Base-by-base conservation (phyloP, 2,329 filamentous ascomycete genomes). In the Sporothrix humicola region DNA sequence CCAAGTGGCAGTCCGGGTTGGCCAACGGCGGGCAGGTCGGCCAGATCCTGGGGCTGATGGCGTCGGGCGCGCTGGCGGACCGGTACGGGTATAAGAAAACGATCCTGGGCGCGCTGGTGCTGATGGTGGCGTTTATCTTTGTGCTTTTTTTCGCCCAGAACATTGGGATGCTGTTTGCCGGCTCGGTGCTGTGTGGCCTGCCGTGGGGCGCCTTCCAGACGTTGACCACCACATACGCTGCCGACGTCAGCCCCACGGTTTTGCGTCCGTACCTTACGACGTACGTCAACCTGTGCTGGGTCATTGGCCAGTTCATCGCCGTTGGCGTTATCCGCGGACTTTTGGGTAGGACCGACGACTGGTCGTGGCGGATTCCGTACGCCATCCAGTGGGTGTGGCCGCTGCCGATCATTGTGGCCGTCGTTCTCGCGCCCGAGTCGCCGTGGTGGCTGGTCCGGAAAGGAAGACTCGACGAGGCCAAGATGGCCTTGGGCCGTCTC, bases 1-100 rank as follows among this genome's bases (percentile, higher is more conserved):
- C 84, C 0, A 76, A 82, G 0, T 89, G 87, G 87, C 86, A 88
- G 76, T 82, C 85, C 1, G 85, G 82, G 0, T 78, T 89, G 0
- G 79, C 80, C 26, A 78, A 77, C 73, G 74, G 74, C 71, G 59
- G 83, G 0, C 78, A 81, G 15, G 82, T 85, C 7, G 87, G 87
- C 3, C 81, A 83, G 12, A 85, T 89, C 26, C 72, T 88, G 2
- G 87, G 87, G 0, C 80, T 85, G 2, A 79, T 86, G 13, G 73
- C 86, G 26, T 86, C 84, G 73, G 87, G 87, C 3, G 81, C 85
- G 68, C 76, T 87, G 13, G 82, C 84, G 13, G 81, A 86, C 46
- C 79, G 80, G 1, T 83, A 79, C 46, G 85, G 85, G 0, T 84
- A 85, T 65, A 79, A 82, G n/a, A 79, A 80, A 74, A 84, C 83